phyloP scores from a whole-genome alignment of 2,329 filamentous ascomycete genomes.

The Escovopsis sp. region DNA sequence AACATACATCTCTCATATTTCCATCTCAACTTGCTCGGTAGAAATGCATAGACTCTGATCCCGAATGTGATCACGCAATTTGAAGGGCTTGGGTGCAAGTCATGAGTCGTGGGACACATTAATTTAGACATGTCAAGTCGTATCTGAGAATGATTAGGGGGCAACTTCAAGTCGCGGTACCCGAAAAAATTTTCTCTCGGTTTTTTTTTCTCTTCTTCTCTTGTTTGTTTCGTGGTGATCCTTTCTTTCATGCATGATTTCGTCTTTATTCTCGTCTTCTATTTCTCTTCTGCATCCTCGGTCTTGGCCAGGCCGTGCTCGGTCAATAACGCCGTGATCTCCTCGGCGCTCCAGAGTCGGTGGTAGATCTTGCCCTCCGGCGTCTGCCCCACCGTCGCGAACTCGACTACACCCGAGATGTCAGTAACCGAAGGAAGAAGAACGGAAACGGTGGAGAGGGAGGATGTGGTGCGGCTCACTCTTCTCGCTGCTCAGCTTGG shows the following conservation, averaged over 20 bases:
- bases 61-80: too few species aligned
- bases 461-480: conserved; percentile 43
- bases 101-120: neutral
- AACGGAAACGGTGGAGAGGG: too few species aligned
- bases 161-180: too few species aligned
- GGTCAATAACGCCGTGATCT: conserved; percentile 86
- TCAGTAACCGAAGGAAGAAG: conserved; percentile 5
- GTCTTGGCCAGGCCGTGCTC: conserved; percentile 91
- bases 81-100: too few species aligned
- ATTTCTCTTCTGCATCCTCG: conserved; percentile 56
- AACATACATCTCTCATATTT: too few species aligned
- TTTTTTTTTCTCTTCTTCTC: conserved; percentile 3
- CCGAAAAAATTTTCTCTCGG: too few species aligned
- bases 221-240: conserved; percentile 3
- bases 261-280: conserved; percentile 9
- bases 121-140: conserved; percentile 1
- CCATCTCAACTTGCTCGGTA: neutral
- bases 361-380: conserved; percentile 96
- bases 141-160: too few species aligned
- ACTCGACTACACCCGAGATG: conserved; percentile 55
- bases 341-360: conserved; percentile 90
- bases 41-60: too few species aligned
- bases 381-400: conserved; percentile 93
- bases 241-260: neutral
- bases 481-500: conserved; percentile 97